A percentile compares a stretch with the other conserved stretches of the same genome.
These are phyloP conservation scores for Dipodascus geniculatus DNA, from an alignment of 805 yeast genomes.

Conservation along the genomic window DNA sequence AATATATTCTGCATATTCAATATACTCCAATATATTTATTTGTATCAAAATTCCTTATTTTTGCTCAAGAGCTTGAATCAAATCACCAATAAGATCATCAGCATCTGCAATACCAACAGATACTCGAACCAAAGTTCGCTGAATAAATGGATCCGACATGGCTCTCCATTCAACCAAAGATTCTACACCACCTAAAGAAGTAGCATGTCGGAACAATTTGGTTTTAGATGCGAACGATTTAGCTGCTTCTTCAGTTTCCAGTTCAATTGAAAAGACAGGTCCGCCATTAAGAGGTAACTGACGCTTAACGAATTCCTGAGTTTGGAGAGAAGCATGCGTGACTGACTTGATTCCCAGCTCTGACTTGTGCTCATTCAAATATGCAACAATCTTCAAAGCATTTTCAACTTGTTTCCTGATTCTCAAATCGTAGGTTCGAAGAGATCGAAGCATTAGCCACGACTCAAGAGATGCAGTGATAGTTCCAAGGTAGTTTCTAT, in stretches of 20 bases:
- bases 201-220: conserved; percentile 75
- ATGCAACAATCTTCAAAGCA: conserved; percentile 51
- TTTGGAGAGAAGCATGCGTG: conserved; percentile 68
- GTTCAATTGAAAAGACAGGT: conserved; percentile 65
- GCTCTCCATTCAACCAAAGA: conserved; percentile 87
- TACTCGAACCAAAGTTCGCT: conserved; percentile 51
- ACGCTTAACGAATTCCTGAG: conserved; percentile 48
- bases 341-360: conserved; percentile 39
- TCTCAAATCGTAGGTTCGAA: conserved; percentile 71
- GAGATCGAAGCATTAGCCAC: conserved; percentile 61
- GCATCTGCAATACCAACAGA: conserved; percentile 73
- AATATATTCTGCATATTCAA: too few species aligned
- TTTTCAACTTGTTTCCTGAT: conserved; percentile 51
- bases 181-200: conserved; percentile 88
- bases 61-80: conserved; percentile 41
- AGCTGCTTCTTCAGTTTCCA: conserved; percentile 43
- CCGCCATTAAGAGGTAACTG: conserved; percentile 51
- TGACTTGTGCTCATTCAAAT: conserved; percentile 37
- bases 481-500: conserved; percentile 66
- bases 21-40: too few species aligned
- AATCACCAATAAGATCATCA: conserved; percentile 65
- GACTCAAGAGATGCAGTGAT: conserved; percentile 70
- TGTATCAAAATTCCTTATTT: background rate
- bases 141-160: conserved; percentile 48
- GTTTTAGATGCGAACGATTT: conserved; percentile 50